A percentile compares a stretch with the other conserved stretches of the same genome.
Conservation (phyloP, 225 moss, liverwort and hornwort species). For the Rhytidiadelphus loreus region DNA sequence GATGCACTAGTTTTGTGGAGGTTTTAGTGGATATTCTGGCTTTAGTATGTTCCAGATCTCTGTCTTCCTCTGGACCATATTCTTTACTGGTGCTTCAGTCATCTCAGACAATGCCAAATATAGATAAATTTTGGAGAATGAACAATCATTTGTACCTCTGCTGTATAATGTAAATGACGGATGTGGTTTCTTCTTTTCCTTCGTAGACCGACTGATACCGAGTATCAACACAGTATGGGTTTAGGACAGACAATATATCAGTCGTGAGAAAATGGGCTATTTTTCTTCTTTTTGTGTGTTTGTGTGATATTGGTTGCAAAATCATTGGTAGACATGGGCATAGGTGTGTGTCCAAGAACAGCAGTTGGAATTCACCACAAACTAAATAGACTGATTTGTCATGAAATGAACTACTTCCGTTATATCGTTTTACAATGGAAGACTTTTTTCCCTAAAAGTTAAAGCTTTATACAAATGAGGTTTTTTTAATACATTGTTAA, state of each 20-base stretch:
- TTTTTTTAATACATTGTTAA: too few relatives aligned
- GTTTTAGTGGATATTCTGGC: neutral
- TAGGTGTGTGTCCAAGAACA: neutral
- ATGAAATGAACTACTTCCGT: neutral
- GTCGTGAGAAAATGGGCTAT: neutral
- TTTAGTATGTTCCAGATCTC: neutral
- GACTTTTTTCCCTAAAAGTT: neutral
- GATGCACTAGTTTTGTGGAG: constrained; percentile 15
- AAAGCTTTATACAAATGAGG: too few relatives aligned
- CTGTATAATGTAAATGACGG: constrained; percentile 28
- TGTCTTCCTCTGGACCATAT: neutral
- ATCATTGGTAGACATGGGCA: neutral
- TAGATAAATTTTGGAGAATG: constrained; percentile 11
- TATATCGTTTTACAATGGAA: too few relatives aligned
- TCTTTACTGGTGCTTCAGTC: neutral
- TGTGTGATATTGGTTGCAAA: too few relatives aligned
- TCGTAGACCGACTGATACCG: neutral
- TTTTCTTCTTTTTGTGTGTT: neutral
- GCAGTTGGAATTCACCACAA: neutral
- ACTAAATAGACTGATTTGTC: neutral
- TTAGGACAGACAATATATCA: neutral
- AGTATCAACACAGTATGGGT: neutral
- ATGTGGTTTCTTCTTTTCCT: neutral
- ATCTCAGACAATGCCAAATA: constrained; percentile 1
- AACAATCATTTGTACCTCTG: constrained; percentile 1